A percentile compares a stretch with the other conserved stretches of the same genome.
Conservation (phyloP, 2,329 filamentous ascomycete species). For the Ophiostoma himal-ulmi region DNA sequence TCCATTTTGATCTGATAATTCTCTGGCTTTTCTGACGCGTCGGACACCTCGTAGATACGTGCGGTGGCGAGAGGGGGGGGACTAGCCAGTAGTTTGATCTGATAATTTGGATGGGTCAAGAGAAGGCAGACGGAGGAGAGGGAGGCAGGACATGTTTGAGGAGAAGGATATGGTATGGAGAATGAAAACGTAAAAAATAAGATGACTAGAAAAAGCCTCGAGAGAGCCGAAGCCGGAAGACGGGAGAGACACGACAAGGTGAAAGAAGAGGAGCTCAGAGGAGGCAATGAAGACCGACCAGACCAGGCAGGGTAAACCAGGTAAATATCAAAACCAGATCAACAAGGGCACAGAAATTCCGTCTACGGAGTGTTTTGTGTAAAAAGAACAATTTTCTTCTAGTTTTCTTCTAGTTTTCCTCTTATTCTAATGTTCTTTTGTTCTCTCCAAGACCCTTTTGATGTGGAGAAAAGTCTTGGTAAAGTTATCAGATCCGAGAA, state of each 20-base stretch:
- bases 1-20: constrained; percentile 5
- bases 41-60: constrained; percentile 5
- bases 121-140: background rate
- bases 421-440: background rate
- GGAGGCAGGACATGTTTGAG: background rate
- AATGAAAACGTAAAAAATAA: background rate
- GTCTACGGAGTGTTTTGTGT: background rate
- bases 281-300: background rate
- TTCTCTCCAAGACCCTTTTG: background rate
- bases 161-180: background rate
- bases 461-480: constrained; percentile 13
- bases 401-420: too few species aligned
- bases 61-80: background rate
- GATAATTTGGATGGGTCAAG: constrained; percentile 8
- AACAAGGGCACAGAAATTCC: background rate
- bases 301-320: background rate
- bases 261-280: constrained; percentile 2
- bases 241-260: background rate
- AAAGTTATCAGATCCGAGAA: constrained; percentile 16
- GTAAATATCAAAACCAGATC: background rate
- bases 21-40: background rate
- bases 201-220: background rate
- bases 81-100: constrained; percentile 6
- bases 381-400: background rate
- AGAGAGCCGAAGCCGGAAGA: constrained; percentile 5